These are phyloP conservation scores for Sporothrix pseudoabietina DNA, from an alignment of 2,329 filamentous ascomycete genomes.

Conservation along the genomic window DNA sequence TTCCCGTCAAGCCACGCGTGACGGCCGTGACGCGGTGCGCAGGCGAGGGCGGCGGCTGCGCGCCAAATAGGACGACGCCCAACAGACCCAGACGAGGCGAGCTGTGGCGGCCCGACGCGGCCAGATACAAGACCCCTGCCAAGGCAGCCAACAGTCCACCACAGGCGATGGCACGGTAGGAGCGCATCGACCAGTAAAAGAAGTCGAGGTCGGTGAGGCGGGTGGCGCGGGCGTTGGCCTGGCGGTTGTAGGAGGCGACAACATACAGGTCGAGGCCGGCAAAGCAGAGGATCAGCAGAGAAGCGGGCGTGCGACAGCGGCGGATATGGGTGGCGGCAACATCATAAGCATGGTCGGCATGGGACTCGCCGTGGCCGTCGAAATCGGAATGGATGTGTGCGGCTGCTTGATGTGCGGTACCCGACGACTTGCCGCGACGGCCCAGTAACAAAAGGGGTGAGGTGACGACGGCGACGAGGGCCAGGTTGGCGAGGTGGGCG, in stretches of 20 bases:
- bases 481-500: conserved; percentile 80
- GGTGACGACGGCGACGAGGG: conserved; percentile 71
- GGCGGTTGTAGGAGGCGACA: conserved; percentile 65
- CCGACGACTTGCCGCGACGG: conserved; percentile 53
- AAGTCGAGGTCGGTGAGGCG: conserved; percentile 66
- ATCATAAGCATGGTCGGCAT: conserved; percentile 29
- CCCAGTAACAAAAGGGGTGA: conserved; percentile 64
- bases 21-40: conserved; percentile 67
- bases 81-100: conserved; percentile 24
- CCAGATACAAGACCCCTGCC: conserved; percentile 70
- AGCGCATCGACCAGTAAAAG: conserved; percentile 70
- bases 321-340: conserved; percentile 24
- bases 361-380: conserved; percentile 6
- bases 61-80: conserved; percentile 41
- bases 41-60: conserved; percentile 62
- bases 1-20: conserved; percentile 58
- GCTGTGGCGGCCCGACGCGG: conserved; percentile 68
- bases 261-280: conserved; percentile 67
- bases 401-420: neutral
- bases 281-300: conserved; percentile 61
- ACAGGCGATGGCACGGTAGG: conserved; percentile 65
- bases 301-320: conserved; percentile 69
- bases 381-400: neutral
- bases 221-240: conserved; percentile 63
- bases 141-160: conserved; percentile 65